phyloP scores from a whole-genome alignment of 2,329 filamentous ascomycete species.

The Clonostachys chloroleuca region DNA sequence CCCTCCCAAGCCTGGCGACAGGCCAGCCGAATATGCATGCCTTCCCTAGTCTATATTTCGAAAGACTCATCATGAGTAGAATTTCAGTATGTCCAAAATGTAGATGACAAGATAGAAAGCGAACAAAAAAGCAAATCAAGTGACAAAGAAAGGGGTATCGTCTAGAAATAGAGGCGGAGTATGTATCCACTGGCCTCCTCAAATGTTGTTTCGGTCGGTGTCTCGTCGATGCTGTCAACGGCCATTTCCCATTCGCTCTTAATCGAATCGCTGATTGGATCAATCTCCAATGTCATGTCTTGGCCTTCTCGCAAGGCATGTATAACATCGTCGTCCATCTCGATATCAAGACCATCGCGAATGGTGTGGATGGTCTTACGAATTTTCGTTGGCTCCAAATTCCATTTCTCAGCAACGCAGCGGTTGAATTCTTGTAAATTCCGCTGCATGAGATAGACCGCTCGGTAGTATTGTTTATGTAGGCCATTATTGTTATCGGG shows the following conservation, averaged over 20 bases:
- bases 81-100: too few species aligned
- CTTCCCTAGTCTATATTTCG: too few species aligned
- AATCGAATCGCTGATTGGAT: slow-evolving; percentile 16
- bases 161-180: too few species aligned
- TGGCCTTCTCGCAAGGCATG: slow-evolving; percentile 82
- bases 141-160: too few species aligned
- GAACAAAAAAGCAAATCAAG: too few species aligned
- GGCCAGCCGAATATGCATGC: too few species aligned
- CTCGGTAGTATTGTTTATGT: slow-evolving; percentile 63
- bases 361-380: slow-evolving; percentile 69
- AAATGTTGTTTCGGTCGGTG: too few species aligned
- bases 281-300: slow-evolving; percentile 76
- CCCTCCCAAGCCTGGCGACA: too few species aligned
- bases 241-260: slow-evolving; percentile 62
- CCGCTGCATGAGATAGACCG: slow-evolving; percentile 78
- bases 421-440: slow-evolving; percentile 70
- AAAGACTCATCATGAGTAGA: too few species aligned
- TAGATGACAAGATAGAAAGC: too few species aligned
- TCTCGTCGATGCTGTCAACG: slow-evolving; percentile 29
- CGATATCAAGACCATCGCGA: slow-evolving; percentile 71
- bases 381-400: slow-evolving; percentile 69
- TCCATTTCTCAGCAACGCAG: slow-evolving; percentile 74
- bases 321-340: slow-evolving; percentile 88
- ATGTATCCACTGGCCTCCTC: too few species aligned
- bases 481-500: slow-evolving; percentile 32